Conservation (phyloP, 2,329 filamentous ascomycete species). For the Paecilomyces formosus region DNA sequence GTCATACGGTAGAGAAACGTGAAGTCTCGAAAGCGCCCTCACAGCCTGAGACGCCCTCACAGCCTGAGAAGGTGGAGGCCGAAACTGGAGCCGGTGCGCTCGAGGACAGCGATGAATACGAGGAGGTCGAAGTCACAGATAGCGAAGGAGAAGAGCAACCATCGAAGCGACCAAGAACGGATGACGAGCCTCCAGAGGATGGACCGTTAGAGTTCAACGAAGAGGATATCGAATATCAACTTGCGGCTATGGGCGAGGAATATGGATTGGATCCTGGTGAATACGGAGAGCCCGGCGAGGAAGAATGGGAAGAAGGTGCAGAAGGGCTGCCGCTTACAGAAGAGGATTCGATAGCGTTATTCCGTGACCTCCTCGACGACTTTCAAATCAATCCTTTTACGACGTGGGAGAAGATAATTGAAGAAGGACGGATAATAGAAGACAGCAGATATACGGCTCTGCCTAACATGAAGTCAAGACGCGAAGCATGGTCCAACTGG, state of each 20-base stretch:
- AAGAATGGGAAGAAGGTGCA: constrained; percentile 60
- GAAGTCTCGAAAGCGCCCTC: constrained; percentile 2
- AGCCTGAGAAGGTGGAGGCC: constrained; percentile 9
- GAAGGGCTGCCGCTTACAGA: constrained; percentile 65
- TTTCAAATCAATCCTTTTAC: constrained; percentile 76
- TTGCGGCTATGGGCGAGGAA: constrained; percentile 82
- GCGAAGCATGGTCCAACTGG: constrained; percentile 81
- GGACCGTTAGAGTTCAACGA: constrained; percentile 74
- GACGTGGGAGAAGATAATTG: constrained; percentile 83
- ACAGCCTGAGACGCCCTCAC: neutral
- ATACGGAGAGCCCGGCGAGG: constrained; percentile 56
- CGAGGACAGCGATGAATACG: constrained; percentile 63
- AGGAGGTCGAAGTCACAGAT: constrained; percentile 68
- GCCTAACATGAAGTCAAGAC: constrained; percentile 69
- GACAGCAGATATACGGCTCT: constrained; percentile 83
- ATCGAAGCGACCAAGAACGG: constrained; percentile 45
- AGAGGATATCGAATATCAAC: constrained; percentile 86
- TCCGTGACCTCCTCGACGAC: constrained; percentile 81
- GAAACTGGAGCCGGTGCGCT: constrained; percentile 27
- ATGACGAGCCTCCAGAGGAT: constrained; percentile 38
- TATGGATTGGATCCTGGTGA: constrained; percentile 71
- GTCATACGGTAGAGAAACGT: constrained; percentile 9
- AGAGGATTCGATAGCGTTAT: constrained; percentile 68
- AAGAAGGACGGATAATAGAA: constrained; percentile 72
- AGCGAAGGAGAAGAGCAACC: constrained; percentile 45